Evolutionary conservation across 2,329 filamentous ascomycete genomes (phyloP).

Genomic region (Elsinoe perseae): DNA sequence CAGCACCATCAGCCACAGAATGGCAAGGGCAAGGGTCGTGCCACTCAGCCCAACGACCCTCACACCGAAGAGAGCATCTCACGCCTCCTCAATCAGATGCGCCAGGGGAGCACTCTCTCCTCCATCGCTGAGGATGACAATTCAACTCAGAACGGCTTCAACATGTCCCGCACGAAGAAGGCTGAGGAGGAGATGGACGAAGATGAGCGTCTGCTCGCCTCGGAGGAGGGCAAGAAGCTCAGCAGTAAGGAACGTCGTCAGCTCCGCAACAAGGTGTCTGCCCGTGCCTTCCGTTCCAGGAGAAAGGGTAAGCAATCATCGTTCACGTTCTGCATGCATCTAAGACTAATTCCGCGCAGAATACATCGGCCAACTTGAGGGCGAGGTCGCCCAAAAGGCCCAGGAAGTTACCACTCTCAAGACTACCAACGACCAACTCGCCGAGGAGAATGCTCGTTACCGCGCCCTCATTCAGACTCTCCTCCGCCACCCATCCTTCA

Average conservation of each 20-base stretch:
- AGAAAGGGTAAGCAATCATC: conserved; percentile 70
- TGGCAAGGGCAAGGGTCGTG: conserved; percentile 37
- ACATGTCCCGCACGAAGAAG: conserved; percentile 65
- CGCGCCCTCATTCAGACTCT: conserved; percentile 70
- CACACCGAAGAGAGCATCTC: conserved; percentile 80
- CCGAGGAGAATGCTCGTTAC: conserved; percentile 50
- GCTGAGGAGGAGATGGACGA: conserved; percentile 99
- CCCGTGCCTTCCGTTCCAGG: conserved; percentile 92
- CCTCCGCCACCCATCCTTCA: conserved; percentile 43
- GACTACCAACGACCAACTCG: conserved; percentile 69
- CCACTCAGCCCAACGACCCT: conserved; percentile 28
- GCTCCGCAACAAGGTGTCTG: conserved; percentile 97
- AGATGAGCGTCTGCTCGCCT: conserved; percentile 87
- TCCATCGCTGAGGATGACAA: conserved; percentile 42
- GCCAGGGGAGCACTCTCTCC: conserved; percentile 58
- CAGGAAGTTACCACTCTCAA: conserved; percentile 77
- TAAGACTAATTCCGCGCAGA: conserved; percentile 57
- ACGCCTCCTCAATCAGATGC: conserved; percentile 85
- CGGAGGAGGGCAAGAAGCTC: conserved; percentile 98
- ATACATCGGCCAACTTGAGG: conserved; percentile 92
- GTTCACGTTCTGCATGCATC: not conserved
- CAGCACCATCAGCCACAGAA: conserved; percentile 23
- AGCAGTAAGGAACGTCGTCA: conserved; percentile 95
- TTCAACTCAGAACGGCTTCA: conserved; percentile 31
- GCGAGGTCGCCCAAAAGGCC: conserved; percentile 74